A percentile compares a stretch with the other conserved stretches of the same genome.
These are phyloP conservation scores for Lachnellula hyalina DNA, from an alignment of 2,329 filamentous ascomycete genomes.

Conservation along the genomic window DNA sequence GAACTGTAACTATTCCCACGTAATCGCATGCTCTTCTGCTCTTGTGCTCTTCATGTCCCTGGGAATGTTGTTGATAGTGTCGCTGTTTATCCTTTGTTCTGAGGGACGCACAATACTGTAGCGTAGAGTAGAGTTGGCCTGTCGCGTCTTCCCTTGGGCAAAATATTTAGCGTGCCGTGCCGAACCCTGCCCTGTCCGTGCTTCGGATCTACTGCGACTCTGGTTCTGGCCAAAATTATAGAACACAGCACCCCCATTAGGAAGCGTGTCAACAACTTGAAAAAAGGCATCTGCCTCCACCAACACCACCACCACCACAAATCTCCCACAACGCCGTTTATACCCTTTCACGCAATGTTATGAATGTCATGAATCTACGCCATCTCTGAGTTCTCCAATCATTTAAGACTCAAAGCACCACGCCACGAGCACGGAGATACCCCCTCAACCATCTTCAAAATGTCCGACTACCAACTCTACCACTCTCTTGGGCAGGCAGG, in stretches of 20 bases:
- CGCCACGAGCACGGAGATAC: too few species aligned
- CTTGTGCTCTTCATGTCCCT: background rate
- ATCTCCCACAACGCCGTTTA: background rate
- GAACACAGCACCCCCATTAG: background rate
- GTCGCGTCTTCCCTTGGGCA: too few species aligned
- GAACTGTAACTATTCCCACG: background rate
- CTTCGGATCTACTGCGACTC: background rate
- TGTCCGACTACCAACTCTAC: slow-evolving; percentile 53
- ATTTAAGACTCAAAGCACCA: too few species aligned
- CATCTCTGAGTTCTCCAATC: too few species aligned
- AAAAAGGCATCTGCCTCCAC: background rate
- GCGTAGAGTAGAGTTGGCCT: background rate
- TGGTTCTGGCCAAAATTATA: background rate
- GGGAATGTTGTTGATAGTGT: background rate
- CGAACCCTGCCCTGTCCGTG: background rate
- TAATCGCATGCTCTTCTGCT: background rate
- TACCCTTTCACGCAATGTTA: too few species aligned
- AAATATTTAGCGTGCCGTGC: background rate
- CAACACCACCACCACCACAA: background rate
- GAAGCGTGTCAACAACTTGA: slow-evolving; percentile 21
- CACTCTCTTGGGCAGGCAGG: slow-evolving; percentile 53
- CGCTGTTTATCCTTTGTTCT: background rate
- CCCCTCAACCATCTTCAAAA: slow-evolving; percentile 27
- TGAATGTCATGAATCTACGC: too few species aligned
- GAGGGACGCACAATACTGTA: background rate